Evolutionary conservation across 225 moss, liverwort and hornwort species (phyloP).

Genomic region (Climacium dendroides): DNA sequence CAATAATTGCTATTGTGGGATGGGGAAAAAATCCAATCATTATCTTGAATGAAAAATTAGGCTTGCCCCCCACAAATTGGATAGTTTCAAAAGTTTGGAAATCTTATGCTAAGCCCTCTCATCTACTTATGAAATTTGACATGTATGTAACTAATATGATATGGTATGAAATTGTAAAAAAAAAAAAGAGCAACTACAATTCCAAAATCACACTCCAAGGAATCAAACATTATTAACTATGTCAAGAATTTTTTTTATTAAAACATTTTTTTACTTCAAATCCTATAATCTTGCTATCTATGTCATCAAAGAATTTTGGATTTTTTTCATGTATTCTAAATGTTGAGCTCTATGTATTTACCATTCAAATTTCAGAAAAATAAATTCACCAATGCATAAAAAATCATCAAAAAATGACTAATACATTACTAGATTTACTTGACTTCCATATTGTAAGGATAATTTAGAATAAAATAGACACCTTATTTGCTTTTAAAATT

Average conservation of each 20-base stretch:
- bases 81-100: neutral
- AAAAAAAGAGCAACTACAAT: neutral
- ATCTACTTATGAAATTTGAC: neutral
- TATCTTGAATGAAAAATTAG: neutral
- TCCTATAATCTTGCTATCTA: neutral
- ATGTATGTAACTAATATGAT: neutral
- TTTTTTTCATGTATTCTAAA: neutral
- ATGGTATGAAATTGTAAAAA: neutral
- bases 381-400: neutral
- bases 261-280: neutral
- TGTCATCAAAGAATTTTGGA: accelerated
- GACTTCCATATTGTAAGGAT: neutral
- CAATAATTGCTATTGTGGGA: accelerated
- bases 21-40: accelerated
- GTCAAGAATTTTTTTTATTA: accelerated
- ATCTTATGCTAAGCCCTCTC: neutral
- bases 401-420: neutral
- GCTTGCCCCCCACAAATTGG: too few relatives aligned
- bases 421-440: neutral
- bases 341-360: neutral
- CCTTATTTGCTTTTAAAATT: neutral
- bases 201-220: neutral
- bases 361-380: neutral
- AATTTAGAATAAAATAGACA: neutral
- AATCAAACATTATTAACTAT: neutral